Evolutionary conservation across 768 basidiomycete genomes (phyloP), one percentile per base, ranked within the genome.

Genomic region (Gymnopilus dilepis): DNA sequence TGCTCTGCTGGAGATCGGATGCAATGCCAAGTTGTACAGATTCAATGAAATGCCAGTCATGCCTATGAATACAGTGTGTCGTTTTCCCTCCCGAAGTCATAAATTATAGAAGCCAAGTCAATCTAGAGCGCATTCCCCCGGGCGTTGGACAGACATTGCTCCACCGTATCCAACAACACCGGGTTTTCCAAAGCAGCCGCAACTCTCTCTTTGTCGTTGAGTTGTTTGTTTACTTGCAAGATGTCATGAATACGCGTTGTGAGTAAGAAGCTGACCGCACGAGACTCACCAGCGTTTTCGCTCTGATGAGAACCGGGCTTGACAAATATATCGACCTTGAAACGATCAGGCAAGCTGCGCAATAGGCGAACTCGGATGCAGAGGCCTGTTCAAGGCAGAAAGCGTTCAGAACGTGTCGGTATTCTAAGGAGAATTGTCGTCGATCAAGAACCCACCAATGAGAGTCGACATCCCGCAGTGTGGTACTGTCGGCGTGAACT

Each of bases 161-260:
- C 96, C 9, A 99, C 86, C 0, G 94, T 93, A 57, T 91, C 90
- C 1, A 98, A 72, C 4, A 99, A 82, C 28, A 90, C 84, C 2
- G 87, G 83, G 75, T 99, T 99, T 75, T 99, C 97, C 50, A 99
- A 81, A 1, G 97, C 97, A 11, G 97, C 97, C 24, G 95, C 95
- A 1, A 99, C 97, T 40, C 97, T 84, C 76, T 99, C 97, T 76
- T 99, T 99, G 78, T 99, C 97, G 69, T 99, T 99, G 33, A 99
- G 82, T 70, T 99, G 97, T 73, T 98, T 98, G 77, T 99, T 99
- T 11, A 99, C 97, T 97, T n/a, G 41, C 31, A 37, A n/a, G 21
- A 38, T 47, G 59, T 47, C 26, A 43, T 56, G 24, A 63, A 28
- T 31, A 48, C 17, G 13, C 13, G 19, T 42, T 33, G 24, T 24